Evolutionary conservation across 1,139 yeast genomes (phyloP).

Genomic region (Waltiozyma sp.): DNA sequence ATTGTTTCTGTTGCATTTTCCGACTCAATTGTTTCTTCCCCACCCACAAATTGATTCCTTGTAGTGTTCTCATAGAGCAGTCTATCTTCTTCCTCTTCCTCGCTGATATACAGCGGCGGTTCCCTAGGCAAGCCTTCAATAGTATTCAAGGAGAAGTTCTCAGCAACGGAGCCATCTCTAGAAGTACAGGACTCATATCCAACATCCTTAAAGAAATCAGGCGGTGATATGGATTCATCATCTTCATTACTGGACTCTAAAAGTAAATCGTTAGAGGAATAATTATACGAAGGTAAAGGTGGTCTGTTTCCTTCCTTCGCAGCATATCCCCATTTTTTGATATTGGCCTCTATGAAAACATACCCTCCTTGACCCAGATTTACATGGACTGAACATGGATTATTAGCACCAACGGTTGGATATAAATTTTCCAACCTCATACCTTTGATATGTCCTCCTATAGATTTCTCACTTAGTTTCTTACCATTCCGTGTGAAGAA

Average conservation of each 20-base stretch:
- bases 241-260: constrained; percentile 27
- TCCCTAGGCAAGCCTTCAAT: constrained; percentile 18
- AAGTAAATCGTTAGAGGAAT: constrained; percentile 30
- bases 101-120: constrained; percentile 24
- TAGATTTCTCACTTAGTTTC: constrained; percentile 54
- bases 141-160: constrained; percentile 4
- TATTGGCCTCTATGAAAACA: constrained; percentile 89
- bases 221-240: constrained; percentile 19
- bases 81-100: constrained; percentile 13
- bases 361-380: constrained; percentile 88
- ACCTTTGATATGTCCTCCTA: constrained; percentile 72
- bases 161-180: constrained; percentile 9
- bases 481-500: constrained; percentile 90
- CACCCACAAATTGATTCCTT: constrained; percentile 15
- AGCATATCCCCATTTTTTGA: constrained; percentile 83
- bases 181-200: constrained; percentile 22
- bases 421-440: constrained; percentile 70
- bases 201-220: constrained; percentile 18
- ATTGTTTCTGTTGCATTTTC: background rate
- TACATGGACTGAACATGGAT: constrained; percentile 64
- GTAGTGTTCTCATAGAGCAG: constrained; percentile 10
- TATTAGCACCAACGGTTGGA: constrained; percentile 82
- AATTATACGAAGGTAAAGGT: constrained; percentile 64
- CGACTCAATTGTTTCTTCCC: background rate
- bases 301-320: constrained; percentile 57